These are phyloP conservation scores for Aspergillus nomiae DNA, from an alignment of 2,329 filamentous ascomycete species.

Conservation along the genomic window DNA sequence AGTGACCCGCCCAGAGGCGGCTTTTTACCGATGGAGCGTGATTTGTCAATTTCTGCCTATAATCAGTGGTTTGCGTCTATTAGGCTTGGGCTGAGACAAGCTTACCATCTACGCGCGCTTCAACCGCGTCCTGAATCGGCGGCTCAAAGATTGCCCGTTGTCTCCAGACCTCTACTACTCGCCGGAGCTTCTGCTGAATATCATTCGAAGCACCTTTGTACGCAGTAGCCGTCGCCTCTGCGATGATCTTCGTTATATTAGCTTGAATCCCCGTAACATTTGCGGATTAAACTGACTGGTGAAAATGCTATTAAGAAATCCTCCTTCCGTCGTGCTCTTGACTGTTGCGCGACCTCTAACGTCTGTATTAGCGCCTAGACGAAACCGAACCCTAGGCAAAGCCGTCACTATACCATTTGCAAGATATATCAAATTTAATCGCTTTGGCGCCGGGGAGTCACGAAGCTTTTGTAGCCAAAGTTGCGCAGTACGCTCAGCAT, in stretches of 20 bases:
- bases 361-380: constrained; percentile 24
- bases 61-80: constrained; percentile 10
- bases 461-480: constrained; percentile 90
- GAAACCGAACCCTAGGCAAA: background rate
- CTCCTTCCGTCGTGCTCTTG: constrained; percentile 85
- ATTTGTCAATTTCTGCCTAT: constrained; percentile 57
- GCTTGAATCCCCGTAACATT: background rate
- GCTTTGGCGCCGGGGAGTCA: constrained; percentile 81
- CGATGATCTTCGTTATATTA: constrained; percentile 63
- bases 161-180: constrained; percentile 94
- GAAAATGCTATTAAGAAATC: constrained; percentile 93
- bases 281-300: constrained; percentile 54
- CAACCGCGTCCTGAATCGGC: constrained; percentile 77
- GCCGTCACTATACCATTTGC: constrained; percentile 72
- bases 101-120: constrained; percentile 75
- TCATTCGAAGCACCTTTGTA: constrained; percentile 88
- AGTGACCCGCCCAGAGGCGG: constrained; percentile 67
- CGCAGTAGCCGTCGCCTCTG: constrained; percentile 84
- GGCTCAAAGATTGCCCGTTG: constrained; percentile 80
- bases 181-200: constrained; percentile 80
- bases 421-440: constrained; percentile 88
- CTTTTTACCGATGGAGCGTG: constrained; percentile 55
- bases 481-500: constrained; percentile 87
- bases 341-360: constrained; percentile 91
- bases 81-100: background rate